phyloP scores from a whole-genome alignment of 2,329 filamentous ascomycete genomes.

The Aspergillus sp. region DNA sequence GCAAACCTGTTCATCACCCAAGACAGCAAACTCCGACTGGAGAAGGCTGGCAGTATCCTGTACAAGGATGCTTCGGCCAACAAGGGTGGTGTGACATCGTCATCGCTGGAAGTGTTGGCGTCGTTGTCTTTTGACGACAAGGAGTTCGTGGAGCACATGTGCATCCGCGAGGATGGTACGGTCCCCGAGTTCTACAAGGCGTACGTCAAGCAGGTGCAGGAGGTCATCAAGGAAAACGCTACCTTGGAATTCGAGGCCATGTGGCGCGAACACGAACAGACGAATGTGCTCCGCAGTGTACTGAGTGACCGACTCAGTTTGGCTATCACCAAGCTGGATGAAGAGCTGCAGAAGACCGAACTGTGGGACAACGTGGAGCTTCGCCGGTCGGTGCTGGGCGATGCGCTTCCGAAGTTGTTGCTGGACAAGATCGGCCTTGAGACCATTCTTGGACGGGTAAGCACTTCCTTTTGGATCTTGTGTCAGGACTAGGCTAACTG shows the following conservation, averaged over 20 bases:
- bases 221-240: constrained; percentile 84
- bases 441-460: constrained; percentile 70
- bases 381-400: constrained; percentile 67
- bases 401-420: constrained; percentile 79
- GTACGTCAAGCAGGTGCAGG: constrained; percentile 88
- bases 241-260: constrained; percentile 94
- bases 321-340: constrained; percentile 92
- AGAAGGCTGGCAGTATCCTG: constrained; percentile 87
- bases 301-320: constrained; percentile 84
- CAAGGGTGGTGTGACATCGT: constrained; percentile 97
- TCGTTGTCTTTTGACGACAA: constrained; percentile 89
- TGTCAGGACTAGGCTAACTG: constrained; percentile 13
- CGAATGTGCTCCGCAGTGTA: constrained; percentile 71
- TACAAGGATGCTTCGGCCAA: constrained; percentile 98
- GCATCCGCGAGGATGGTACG: constrained; percentile 66
- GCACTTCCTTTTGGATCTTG: constrained; percentile 20
- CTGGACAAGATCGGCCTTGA: constrained; percentile 87
- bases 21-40: constrained; percentile 89
- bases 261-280: constrained; percentile 87
- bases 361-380: constrained; percentile 80
- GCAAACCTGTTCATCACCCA: constrained; percentile 99
- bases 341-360: constrained; percentile 89
- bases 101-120: constrained; percentile 90
- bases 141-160: constrained; percentile 90
- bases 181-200: constrained; percentile 85